These are phyloP conservation scores for Schwanniomyces yamadae DNA, from an alignment of 805 yeast species.

Conservation along the genomic window DNA sequence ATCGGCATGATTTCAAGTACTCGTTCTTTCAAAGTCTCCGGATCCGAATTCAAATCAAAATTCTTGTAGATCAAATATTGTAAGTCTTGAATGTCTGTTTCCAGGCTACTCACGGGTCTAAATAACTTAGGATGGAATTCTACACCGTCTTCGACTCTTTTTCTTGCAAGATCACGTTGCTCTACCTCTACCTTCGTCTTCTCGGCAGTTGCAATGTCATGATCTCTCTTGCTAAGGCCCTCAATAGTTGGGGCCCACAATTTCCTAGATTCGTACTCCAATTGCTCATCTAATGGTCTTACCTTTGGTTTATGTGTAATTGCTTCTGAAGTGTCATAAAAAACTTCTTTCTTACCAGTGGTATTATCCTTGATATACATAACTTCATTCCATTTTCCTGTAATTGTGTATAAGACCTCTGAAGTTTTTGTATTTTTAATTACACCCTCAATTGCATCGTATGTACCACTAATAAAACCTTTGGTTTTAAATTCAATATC, in stretches of 20 bases:
- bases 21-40: constrained; percentile 53
- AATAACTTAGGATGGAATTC: constrained; percentile 82
- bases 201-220: constrained; percentile 81
- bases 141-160: constrained; percentile 72
- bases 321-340: constrained; percentile 49
- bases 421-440: constrained; percentile 46
- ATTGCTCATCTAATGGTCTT: constrained; percentile 78
- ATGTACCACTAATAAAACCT: constrained; percentile 90
- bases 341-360: constrained; percentile 45
- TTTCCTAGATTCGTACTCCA: constrained; percentile 73
- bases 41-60: constrained; percentile 50
- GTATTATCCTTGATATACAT: constrained; percentile 60
- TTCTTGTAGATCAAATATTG: constrained; percentile 64
- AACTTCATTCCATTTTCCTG: constrained; percentile 93
- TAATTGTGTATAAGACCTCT: constrained; percentile 59
- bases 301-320: constrained; percentile 61
- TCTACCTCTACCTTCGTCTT: constrained; percentile 81
- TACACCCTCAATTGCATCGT: constrained; percentile 81
- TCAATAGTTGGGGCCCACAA: constrained; percentile 81
- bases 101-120: constrained; percentile 32
- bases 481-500: constrained; percentile 93
- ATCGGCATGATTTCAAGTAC: constrained; percentile 72
- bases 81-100: constrained; percentile 38
- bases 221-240: constrained; percentile 80
- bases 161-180: constrained; percentile 75